Evolutionary conservation across 306 rosid species (phyloP).

Genomic region (Malus sieversii): DNA sequence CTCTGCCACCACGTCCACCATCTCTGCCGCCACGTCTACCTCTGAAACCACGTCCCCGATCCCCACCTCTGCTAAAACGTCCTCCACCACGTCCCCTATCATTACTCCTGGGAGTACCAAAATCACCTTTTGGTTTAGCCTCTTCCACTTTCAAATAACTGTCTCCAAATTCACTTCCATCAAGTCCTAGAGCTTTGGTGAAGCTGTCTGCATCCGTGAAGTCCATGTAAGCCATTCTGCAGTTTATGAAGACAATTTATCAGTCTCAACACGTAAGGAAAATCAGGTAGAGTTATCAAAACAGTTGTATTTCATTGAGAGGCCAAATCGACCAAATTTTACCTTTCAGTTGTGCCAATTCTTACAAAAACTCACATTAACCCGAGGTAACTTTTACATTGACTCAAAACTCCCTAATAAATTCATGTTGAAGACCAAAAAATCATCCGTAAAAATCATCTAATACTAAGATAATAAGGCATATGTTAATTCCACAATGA

Average conservation of each 20-base stretch:
- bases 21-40: conserved; percentile 26
- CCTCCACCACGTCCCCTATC: background rate
- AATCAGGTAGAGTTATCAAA: background rate
- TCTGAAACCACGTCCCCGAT: conserved; percentile 8
- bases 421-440: too few relatives aligned
- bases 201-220: conserved; percentile 31
- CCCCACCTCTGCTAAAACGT: conserved; percentile 13
- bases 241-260: background rate
- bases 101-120: background rate
- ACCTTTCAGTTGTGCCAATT: too few relatives aligned
- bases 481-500: too few relatives aligned
- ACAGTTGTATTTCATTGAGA: too few relatives aligned
- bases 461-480: too few relatives aligned
- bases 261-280: background rate
- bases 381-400: too few relatives aligned
- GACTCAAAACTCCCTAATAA: too few relatives aligned
- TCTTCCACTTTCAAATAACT: conserved; percentile 48
- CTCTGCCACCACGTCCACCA: conserved; percentile 21
- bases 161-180: conserved; percentile 43
- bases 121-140: conserved; percentile 61
- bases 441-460: too few relatives aligned
- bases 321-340: too few relatives aligned
- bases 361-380: too few relatives aligned
- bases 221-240: conserved; percentile 77
- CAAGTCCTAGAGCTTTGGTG: conserved; percentile 50